phyloP scores from a whole-genome alignment of 108 stramenopile genomes.

The Cylindrotheca closterium region DNA sequence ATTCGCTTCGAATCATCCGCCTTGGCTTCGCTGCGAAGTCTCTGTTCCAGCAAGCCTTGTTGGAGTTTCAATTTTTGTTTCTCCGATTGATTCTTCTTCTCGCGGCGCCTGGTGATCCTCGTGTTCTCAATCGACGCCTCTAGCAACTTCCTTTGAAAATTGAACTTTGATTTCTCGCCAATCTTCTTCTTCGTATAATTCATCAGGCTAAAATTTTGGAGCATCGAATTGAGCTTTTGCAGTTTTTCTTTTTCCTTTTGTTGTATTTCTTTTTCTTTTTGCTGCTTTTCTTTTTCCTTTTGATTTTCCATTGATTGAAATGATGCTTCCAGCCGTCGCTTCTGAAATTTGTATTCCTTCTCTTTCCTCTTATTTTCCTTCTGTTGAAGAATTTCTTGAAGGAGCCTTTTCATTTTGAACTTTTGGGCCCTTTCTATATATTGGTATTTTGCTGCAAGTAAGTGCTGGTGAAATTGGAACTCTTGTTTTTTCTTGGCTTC shows the following conservation, averaged over 20 bases:
- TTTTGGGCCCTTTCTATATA: background rate
- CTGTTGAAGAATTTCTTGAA: background rate
- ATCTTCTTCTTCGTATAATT: background rate
- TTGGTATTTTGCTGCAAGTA: background rate
- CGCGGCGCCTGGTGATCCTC: background rate
- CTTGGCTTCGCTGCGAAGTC: background rate
- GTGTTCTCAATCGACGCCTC: background rate
- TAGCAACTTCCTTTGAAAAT: background rate
- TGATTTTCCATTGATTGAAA: background rate
- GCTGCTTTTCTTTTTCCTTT: background rate
- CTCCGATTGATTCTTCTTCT: background rate
- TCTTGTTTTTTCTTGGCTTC: background rate
- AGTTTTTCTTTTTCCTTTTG: too few species aligned
- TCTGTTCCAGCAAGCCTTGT: background rate
- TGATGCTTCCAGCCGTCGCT: background rate
- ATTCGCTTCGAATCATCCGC: background rate
- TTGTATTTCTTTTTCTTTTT: background rate
- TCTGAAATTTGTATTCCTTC: background rate
- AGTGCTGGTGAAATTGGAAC: background rate
- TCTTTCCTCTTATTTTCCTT: background rate
- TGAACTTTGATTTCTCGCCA: background rate
- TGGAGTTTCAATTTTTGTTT: background rate
- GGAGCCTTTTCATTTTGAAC: background rate
- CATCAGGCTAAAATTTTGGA: background rate
- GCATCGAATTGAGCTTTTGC: background rate